Percentiles rank a stretch among this genome's conserved stretches.
phyloP scores from a whole-genome alignment of 352 stramenopile species.

The Thraustochytrium sp. region DNA sequence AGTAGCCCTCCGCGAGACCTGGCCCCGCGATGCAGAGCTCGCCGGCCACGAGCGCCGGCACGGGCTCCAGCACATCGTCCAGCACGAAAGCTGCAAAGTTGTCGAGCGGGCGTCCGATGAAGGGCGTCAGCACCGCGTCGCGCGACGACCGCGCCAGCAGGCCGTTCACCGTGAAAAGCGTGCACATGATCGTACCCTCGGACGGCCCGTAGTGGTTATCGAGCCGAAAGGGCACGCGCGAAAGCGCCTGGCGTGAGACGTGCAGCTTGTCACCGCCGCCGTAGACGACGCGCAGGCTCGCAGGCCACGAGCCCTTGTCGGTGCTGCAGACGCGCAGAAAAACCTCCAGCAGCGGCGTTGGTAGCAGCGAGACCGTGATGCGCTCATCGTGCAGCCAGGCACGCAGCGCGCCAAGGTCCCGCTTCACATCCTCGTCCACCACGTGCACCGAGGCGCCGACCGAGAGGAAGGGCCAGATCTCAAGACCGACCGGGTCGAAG shows the following conservation, averaged over 20 bases:
- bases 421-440: constrained; percentile 11
- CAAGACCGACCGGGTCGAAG: constrained; percentile 43
- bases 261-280: constrained; percentile 40
- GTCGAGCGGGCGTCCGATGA: constrained; percentile 60
- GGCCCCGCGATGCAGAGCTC: constrained; percentile 76
- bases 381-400: constrained; percentile 20
- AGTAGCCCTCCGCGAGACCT: constrained; percentile 72
- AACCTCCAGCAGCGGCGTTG: constrained; percentile 39
- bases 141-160: background rate
- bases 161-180: constrained; percentile 10
- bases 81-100: constrained; percentile 70
- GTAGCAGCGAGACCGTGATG: constrained; percentile 37
- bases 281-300: constrained; percentile 20
- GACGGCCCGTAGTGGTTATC: constrained; percentile 45
- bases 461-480: constrained; percentile 46
- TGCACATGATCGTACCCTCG: constrained; percentile 43
- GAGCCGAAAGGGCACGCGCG: background rate
- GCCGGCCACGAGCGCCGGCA: constrained; percentile 64
- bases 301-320: too few relatives aligned
- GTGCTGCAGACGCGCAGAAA: background rate
- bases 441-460: constrained; percentile 41
- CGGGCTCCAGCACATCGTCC: constrained; percentile 62
- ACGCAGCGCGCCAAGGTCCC: background rate
- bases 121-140: constrained; percentile 9
- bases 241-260: background rate